Conservation (phyloP, 768 basidiomycete genomes). For the Podaxis sp. region DNA sequence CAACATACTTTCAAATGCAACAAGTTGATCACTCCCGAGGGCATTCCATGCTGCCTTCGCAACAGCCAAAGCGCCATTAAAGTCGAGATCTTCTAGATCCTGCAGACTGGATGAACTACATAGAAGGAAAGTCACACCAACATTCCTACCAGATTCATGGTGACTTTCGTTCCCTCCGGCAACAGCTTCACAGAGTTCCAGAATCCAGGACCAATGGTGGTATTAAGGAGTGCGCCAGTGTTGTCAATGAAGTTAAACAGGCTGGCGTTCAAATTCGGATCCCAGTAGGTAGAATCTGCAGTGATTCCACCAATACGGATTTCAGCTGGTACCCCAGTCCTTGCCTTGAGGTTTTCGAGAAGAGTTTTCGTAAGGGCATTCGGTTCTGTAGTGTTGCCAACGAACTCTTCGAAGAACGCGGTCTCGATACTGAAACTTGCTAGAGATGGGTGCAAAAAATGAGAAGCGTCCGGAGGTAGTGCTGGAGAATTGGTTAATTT, state of each 20-base stretch:
- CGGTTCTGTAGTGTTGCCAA: conserved; percentile 40
- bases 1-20: conserved; percentile 40
- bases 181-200: conserved; percentile 43
- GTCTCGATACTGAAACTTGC: conserved; percentile 55
- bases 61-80: conserved; percentile 35
- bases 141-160: conserved; percentile 36
- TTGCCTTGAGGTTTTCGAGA: conserved; percentile 39
- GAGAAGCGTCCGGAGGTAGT: conserved; percentile 40
- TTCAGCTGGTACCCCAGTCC: conserved; percentile 42
- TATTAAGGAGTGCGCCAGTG: conserved; percentile 41
- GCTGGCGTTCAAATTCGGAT: conserved; percentile 32
- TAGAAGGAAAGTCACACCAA: not conserved
- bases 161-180: conserved; percentile 43
- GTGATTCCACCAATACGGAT: conserved; percentile 51
- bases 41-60: conserved; percentile 37
- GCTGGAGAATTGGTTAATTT: conserved; percentile 23
- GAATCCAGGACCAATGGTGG: conserved; percentile 46
- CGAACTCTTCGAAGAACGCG: conserved; percentile 46
- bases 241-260: conserved; percentile 41
- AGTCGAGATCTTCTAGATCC: conserved; percentile 43
- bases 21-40: conserved; percentile 31
- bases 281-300: conserved; percentile 49
- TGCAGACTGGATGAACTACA: conserved; percentile 15
- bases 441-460: conserved; percentile 36
- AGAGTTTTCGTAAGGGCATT: conserved; percentile 40